Base-by-base conservation (phyloP, 257 asterid genomes). In the Linaria vulgaris region DNA sequence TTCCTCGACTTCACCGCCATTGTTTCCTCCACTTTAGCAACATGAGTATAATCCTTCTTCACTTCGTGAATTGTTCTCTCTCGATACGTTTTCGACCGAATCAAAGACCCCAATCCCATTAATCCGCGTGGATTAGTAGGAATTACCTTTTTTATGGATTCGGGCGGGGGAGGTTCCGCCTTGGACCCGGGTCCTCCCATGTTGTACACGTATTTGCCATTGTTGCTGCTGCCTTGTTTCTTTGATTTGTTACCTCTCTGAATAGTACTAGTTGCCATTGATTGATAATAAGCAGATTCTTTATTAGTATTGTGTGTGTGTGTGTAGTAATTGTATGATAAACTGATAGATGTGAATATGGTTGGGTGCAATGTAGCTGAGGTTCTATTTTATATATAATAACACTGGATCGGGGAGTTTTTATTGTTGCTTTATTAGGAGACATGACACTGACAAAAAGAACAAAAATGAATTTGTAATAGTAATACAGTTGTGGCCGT, bases 51-150 rank as follows among this genome's bases (percentile, higher is more conserved):
- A 49, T 6, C 31, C 49, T 56, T 61, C 14, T 16, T 27, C 17
- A 56, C 60, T 20, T 53, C 71, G 4, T 37, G 54, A 22, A 14
- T 46, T 39, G 31, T 58, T 0, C 56, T 69, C 72, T 81, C 90
- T 1, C 76, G 67, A 24, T 70, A 76, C 0, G 95, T 86, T 73
- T 82, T 86, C 0, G 95, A 86, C 73, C 78, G 78, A 69, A 81
- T 76, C 0, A 86, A 59, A 9, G 72, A 34, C 3, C 84, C 78
- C 76, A 81, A 78, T 11, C 83, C 72, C 3, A 83, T 77, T 74
- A 81, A 78, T 11, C 83, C 72, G 23, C 66, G 53, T 0, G 82
- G 59, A 31, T 3, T 34, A 34, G 34, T 27, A 2, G 34, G 34
- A 27, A 65, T 52, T 0, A 66, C 63, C 50, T 65, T 77, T 63